Evolutionary conservation across 129 eudicot species (phyloP).

Genomic region (Helichrysum umbraculigerum): DNA sequence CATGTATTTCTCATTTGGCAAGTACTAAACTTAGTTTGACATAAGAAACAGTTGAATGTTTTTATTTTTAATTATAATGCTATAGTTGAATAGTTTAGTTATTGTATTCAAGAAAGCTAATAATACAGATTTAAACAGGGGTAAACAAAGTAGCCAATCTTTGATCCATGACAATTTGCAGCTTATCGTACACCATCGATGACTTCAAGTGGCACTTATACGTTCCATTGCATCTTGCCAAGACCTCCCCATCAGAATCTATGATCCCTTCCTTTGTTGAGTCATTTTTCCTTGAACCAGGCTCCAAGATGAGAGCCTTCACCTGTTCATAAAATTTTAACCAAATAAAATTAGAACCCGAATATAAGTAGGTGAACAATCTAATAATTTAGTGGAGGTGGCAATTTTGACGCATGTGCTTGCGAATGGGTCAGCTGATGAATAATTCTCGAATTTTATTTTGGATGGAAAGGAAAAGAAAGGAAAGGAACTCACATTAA

Average conservation of each 20-base stretch:
- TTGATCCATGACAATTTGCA: constrained; percentile 66
- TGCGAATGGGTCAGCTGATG: no score
- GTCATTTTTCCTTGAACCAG: constrained; percentile 76
- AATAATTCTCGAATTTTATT: no score
- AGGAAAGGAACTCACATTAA: no score
- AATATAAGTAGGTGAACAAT: not conserved
- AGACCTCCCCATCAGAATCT: constrained; percentile 89
- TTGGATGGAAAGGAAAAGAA: no score
- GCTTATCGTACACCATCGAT: constrained; percentile 64
- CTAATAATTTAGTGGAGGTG: not conserved
- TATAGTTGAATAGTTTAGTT: no score
- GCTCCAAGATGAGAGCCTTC: constrained; percentile 78
- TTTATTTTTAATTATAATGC: no score
- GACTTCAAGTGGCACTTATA: constrained; percentile 65
- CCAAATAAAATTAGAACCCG: not conserved
- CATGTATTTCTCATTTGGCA: no score
- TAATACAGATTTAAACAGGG: constrained; percentile 42
- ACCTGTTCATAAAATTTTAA: constrained; percentile 45
- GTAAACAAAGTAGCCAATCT: constrained; percentile 84
- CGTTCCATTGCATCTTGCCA: constrained; percentile 89
- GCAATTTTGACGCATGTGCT: not conserved
- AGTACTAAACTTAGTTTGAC: no score
- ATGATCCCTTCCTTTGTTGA: constrained; percentile 40
- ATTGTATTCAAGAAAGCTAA: constrained; percentile 6
- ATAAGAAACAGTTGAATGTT: no score